Evolutionary conservation across 805 yeast genomes (phyloP).

Genomic region (Limtongia smithiae): DNA sequence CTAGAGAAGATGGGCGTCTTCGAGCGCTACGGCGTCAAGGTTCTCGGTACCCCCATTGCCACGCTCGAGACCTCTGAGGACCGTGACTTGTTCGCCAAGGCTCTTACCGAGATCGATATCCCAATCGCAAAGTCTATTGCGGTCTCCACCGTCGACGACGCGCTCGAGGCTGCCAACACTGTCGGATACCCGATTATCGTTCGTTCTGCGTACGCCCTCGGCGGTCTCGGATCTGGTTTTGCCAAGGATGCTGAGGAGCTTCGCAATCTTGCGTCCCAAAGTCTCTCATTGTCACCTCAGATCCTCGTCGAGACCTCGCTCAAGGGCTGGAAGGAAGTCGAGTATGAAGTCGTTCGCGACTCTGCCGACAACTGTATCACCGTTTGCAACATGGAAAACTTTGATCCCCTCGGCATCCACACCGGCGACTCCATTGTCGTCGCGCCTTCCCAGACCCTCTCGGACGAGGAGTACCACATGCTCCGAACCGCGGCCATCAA

Average conservation of each 20-base stretch:
- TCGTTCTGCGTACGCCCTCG: slow-evolving; percentile 94
- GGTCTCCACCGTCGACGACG: slow-evolving; percentile 88
- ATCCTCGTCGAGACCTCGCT: slow-evolving; percentile 85
- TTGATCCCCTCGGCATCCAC: slow-evolving; percentile 96
- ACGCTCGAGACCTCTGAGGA: slow-evolving; percentile 97
- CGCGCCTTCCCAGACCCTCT: slow-evolving; percentile 96
- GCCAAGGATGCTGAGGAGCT: slow-evolving; percentile 81
- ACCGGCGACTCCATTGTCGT: slow-evolving; percentile 99
- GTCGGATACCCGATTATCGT: slow-evolving; percentile 96
- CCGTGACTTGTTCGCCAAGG: slow-evolving; percentile 92
- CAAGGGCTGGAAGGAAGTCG: slow-evolving; percentile 99
- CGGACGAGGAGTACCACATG: slow-evolving; percentile 98
- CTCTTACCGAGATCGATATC: slow-evolving; percentile 88
- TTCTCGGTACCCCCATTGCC: slow-evolving; percentile 94
- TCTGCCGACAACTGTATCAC: slow-evolving; percentile 95
- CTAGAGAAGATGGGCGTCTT: slow-evolving; percentile 93
- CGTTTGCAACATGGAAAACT: slow-evolving; percentile 98
- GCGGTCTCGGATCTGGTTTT: slow-evolving; percentile 97
- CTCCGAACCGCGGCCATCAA: slow-evolving; percentile 95
- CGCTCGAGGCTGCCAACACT: slow-evolving; percentile 78
- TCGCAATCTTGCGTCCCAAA: slow-evolving; percentile 81
- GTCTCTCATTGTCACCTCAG: slow-evolving; percentile 88
- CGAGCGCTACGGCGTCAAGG: slow-evolving; percentile 86
- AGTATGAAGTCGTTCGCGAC: slow-evolving; percentile 97
- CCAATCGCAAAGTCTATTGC: slow-evolving; percentile 98